A percentile compares a stretch with the other conserved stretches of the same genome.
These are phyloP conservation scores for Euphorbia corollata DNA, from an alignment of 441 rosid genomes.

Conservation along the genomic window DNA sequence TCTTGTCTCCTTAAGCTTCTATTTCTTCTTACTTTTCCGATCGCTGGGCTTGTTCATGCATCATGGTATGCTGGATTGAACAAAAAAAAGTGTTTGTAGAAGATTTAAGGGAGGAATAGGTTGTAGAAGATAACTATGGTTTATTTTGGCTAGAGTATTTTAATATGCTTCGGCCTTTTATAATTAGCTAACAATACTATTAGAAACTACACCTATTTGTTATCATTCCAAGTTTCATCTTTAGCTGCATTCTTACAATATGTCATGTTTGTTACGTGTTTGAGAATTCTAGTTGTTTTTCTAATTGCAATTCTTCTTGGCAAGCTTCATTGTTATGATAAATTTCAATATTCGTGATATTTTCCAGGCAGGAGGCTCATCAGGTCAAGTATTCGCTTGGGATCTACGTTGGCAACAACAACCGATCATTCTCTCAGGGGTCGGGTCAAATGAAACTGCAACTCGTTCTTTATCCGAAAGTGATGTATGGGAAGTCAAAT, in stretches of 20 bases:
- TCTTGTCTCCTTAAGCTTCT: too few species aligned
- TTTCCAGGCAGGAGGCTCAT: conserved; percentile 84
- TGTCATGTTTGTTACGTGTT: background rate
- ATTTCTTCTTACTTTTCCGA: too few species aligned
- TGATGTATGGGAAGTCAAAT: conserved; percentile 90
- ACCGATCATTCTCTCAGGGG: conserved; percentile 67
- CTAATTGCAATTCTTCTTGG: background rate
- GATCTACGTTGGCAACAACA: conserved; percentile 72
- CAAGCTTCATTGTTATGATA: conserved; percentile 15
- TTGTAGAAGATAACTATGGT: too few species aligned
- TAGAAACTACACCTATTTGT: too few species aligned
- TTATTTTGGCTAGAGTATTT: too few species aligned
- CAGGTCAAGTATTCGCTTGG: conserved; percentile 80
- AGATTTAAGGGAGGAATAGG: too few species aligned
- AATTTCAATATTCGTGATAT: conserved; percentile 13
- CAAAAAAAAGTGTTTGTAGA: too few species aligned
- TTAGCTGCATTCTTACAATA: background rate
- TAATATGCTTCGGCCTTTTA: too few species aligned
- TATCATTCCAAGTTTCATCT: too few species aligned
- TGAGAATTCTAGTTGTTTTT: background rate
- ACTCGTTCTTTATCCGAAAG: conserved; percentile 54
- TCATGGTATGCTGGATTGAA: too few species aligned
- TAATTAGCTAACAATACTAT: too few species aligned
- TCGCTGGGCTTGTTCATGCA: too few species aligned
- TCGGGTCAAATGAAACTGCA: conserved; percentile 31